phyloP scores from a whole-genome alignment of 208 protist genomes.

The Acanthamoeba triangularis region DNA sequence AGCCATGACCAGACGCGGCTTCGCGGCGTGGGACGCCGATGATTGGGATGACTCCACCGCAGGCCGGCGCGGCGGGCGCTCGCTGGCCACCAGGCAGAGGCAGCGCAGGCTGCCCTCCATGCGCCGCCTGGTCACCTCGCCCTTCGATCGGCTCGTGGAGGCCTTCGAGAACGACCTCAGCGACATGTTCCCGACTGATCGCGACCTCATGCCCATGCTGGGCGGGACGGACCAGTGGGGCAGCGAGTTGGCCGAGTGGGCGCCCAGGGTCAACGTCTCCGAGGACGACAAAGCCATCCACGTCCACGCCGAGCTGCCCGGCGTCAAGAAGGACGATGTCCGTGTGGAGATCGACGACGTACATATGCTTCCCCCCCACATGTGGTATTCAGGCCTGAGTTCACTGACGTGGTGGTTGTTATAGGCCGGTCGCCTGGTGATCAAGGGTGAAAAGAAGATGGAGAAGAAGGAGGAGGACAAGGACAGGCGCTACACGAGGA shows the following conservation, averaged over 20 bases:
- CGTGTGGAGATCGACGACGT: background rate
- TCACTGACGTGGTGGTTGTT: background rate
- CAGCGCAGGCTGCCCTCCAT: background rate
- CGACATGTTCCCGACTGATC: background rate
- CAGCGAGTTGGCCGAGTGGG: constrained; percentile 18
- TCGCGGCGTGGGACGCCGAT: background rate
- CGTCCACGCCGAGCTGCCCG: constrained; percentile 74
- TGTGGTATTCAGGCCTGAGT: background rate
- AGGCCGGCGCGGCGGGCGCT: background rate
- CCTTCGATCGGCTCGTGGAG: background rate
- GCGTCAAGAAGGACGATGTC: constrained; percentile 70
- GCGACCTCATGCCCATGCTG: background rate
- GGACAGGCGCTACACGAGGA: background rate
- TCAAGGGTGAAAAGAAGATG: constrained; percentile 55
- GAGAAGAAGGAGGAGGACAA: constrained; percentile 78
- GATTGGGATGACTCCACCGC: background rate
- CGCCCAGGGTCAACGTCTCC: constrained; percentile 33
- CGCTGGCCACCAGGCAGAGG: background rate
- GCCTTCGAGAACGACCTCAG: constrained; percentile 50
- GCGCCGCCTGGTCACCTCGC: constrained; percentile 1
- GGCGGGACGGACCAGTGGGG: background rate
- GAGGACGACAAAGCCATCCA: constrained; percentile 16
- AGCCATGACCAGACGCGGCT: background rate
- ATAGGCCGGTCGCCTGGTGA: background rate
- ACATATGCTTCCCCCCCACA: background rate